Conservation (phyloP, 208 protist species). For the Trypanosoma caninum region DNA sequence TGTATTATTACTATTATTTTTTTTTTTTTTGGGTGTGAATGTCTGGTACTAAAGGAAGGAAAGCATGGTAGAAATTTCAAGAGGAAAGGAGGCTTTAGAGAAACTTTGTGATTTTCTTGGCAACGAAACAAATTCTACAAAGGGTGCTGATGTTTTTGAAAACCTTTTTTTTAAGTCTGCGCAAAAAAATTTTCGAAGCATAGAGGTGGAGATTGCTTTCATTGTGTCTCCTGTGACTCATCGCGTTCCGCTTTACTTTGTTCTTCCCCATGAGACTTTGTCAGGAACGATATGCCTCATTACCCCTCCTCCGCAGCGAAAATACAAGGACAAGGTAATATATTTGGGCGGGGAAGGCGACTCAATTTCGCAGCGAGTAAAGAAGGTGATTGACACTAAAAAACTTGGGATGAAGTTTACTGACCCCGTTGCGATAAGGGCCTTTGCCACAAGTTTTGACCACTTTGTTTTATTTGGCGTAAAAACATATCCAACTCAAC, state of each 20-base stretch:
- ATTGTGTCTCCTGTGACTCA: slow-evolving; percentile 59
- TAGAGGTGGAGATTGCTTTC: slow-evolving; percentile 82
- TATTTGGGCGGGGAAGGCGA: slow-evolving; percentile 60
- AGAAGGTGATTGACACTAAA: slow-evolving; percentile 80
- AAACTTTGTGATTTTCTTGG: slow-evolving; percentile 55
- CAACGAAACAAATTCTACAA: slow-evolving; percentile 7
- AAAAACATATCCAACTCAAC: slow-evolving; percentile 69
- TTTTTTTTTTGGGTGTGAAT: slow-evolving; percentile 20
- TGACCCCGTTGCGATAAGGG: slow-evolving; percentile 73
- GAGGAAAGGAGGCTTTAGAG: slow-evolving; percentile 55
- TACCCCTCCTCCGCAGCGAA: slow-evolving; percentile 67
- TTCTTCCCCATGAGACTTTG: slow-evolving; percentile 61
- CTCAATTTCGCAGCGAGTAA: slow-evolving; percentile 62
- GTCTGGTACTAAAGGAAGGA: slow-evolving; percentile 2
- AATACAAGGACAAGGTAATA: slow-evolving; percentile 78
- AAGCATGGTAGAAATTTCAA: slow-evolving; percentile 35
- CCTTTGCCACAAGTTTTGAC: slow-evolving; percentile 84
- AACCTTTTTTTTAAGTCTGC: slow-evolving; percentile 40
- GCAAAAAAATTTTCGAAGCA: slow-evolving; percentile 27
- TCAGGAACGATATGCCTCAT: slow-evolving; percentile 78
- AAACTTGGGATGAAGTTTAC: slow-evolving; percentile 71
- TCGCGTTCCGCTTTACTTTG: slow-evolving; percentile 81
- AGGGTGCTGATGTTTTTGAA: slow-evolving; percentile 22
- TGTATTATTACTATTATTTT: neutral
- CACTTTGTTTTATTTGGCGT: slow-evolving; percentile 80